These are phyloP conservation scores for Podila minutissima DNA, from an alignment of 192 early-diverging fungal genomes.

Conservation along the genomic window DNA sequence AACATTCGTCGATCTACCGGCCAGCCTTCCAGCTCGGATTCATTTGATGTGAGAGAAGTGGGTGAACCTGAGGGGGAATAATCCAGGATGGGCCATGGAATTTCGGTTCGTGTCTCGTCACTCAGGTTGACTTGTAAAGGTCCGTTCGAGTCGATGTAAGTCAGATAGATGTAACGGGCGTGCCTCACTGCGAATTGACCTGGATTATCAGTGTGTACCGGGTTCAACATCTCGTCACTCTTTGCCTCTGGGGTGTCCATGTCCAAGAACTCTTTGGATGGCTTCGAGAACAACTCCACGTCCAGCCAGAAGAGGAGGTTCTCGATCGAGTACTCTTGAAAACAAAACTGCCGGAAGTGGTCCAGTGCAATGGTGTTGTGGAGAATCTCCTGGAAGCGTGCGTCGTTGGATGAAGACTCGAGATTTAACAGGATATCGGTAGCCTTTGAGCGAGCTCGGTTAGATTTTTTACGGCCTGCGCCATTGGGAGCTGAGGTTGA, in stretches of 20 bases:
- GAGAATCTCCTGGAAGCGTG: constrained; percentile 52
- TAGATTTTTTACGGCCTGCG: not conserved
- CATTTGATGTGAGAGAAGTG: not conserved
- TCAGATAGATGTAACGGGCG: constrained; percentile 81
- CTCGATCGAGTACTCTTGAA: constrained; percentile 82
- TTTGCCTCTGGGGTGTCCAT: constrained; percentile 1
- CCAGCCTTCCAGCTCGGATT: constrained; percentile 14
- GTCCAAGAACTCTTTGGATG: constrained; percentile 9
- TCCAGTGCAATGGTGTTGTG: constrained; percentile 55
- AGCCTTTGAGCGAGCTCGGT: constrained; percentile 11
- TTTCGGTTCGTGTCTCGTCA: constrained; percentile 73
- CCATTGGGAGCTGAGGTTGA: not conserved
- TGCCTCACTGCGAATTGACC: constrained; percentile 48
- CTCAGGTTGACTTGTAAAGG: constrained; percentile 81
- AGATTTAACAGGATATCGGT: constrained; percentile 32
- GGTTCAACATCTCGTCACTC: not conserved
- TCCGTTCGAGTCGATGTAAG: constrained; percentile 71
- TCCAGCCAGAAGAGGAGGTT: constrained; percentile 86
- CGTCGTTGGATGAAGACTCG: constrained; percentile 43
- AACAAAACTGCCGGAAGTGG: constrained; percentile 66
- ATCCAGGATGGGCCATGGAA: constrained; percentile 74
- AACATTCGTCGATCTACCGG: constrained; percentile 72
- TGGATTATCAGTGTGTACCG: not conserved
- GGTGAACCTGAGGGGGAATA: constrained; percentile 17
- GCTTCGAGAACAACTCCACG: constrained; percentile 76